Base-by-base conservation (phyloP, 768 basidiomycete species). In the Pleurotus giganteus region DNA sequence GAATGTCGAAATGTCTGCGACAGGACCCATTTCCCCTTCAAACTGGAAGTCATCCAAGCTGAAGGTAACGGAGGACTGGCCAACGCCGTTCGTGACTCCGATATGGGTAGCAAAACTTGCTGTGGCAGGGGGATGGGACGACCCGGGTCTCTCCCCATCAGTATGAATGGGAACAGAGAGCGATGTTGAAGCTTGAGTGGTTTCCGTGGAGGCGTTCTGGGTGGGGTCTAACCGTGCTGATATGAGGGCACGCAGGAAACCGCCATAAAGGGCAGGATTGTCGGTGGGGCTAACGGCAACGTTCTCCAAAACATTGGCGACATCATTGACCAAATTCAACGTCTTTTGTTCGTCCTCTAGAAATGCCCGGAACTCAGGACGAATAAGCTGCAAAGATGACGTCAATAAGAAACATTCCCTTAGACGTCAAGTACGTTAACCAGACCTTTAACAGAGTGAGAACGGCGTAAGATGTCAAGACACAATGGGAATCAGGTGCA, bases 391-490 rank as follows among this genome's bases (percentile, higher is more conserved):
- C 1, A 19, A 19, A 31, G 32, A 53, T 51, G 24, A 13, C n/a
- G 17, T 57, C 21, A 57, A 46, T 54, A 46, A 8, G 53, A 41
- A 17, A n/a, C n/a, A n/a, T n/a, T 41, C 19, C 8, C 23, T 41
- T 24, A 17, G 7, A 53, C 11, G 8, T 43, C 13, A 49, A 13
- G 31, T 21, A 23, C 12, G 13, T 31, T 19, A 47, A 54, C 71
- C 76, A 54, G 49, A 93, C 90, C 86, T 98, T 98, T 58, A 99
- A 77, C 59, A 98, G 74, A 63, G 89, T 96, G 55, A 97, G 74
- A 5, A 98, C 89, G 0, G 93, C 94, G 69, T 98, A 97, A n/a
- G 89, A 89, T 42, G 83, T 83, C 73, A 91, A 88, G 7, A 98
- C 95, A 59, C 91, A 96, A 62, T 90, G 88, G 4, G 91, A 89